Evolutionary conservation across 2,329 filamentous ascomycete species (phyloP), one percentile per base, ranked within the genome.

Genomic region (Rhynchosporium graminicola): DNA sequence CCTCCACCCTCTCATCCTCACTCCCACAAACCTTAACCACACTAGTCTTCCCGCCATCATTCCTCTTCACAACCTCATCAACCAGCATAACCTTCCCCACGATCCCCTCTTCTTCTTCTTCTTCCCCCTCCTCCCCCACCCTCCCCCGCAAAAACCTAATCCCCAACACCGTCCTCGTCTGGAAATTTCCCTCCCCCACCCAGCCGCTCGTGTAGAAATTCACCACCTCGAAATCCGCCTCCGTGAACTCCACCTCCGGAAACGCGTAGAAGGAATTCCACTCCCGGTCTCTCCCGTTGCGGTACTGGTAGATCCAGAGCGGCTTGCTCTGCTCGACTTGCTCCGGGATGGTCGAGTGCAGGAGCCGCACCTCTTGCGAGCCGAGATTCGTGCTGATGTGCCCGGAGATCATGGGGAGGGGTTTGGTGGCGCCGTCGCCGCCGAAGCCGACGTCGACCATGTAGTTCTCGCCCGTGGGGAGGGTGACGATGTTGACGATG

Each of bases 191-290:
- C 78, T 81, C 58, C 80, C 77, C 61, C 83, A 80, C 26, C 87
- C 75, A 77, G 50, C 78, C 79, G 65, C 82, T 84, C 0, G 82
- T 84, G 52, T 72, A 82, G 68, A 78, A 83, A 72, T 84, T 89
- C 77, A 88, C 79, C 5, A 87, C 77, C 42, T 79, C 80, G 69
- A 85, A 90, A 73, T 90, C 87, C 48, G 77, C 74, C 3, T 80
- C 80, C 40, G 84, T 72, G 73, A 88, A 90, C 73, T 90, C 87
- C 15, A 81, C 77, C 64, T 89, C 84, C 1, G 82, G 80, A 73
- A 92, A 92, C 64, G 81, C 83, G 73, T 90, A 91, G 54, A 80
- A 82, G 1, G 82, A 77, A 28, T 80, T 77, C 84, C 87, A 92
- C 1, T 78, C 77, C 52, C 74, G 76, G 0, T 80, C 75, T 0